Conservation (phyloP, 331 rosid genomes). For the Cydonia oblonga region DNA sequence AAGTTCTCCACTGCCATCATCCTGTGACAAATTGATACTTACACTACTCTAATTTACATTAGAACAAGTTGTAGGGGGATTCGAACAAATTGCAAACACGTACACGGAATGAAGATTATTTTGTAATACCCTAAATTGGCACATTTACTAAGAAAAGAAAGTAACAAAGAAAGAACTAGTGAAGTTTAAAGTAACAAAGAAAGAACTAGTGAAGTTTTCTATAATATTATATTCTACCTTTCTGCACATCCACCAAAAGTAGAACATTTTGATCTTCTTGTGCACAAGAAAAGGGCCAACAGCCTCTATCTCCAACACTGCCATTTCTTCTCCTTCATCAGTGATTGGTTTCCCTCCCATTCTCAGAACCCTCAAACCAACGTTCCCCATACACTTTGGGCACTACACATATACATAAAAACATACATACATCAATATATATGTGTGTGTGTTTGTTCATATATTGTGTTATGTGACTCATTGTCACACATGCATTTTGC, state of each 20-base stretch:
- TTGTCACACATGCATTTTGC: not conserved
- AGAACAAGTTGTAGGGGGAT: not conserved
- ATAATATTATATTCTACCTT: not conserved
- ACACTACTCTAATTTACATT: not conserved
- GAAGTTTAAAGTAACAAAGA: not conserved
- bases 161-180: not conserved
- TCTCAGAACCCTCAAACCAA: no score
- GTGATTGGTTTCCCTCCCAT: not conserved
- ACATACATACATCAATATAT: no score
- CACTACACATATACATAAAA: no score
- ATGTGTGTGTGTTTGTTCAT: no score
- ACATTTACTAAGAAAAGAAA: not conserved
- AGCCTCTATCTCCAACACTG: not conserved
- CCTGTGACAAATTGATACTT: not conserved
- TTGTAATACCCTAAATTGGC: not conserved
- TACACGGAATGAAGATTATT: not conserved
- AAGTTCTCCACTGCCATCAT: not conserved
- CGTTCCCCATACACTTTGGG: no score
- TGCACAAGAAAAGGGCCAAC: not conserved
- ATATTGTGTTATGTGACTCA: no score
- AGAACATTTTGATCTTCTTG: not conserved
- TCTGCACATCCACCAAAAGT: conserved; percentile 8
- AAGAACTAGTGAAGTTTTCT: not conserved
- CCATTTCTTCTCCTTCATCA: not conserved
- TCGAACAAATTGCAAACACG: not conserved